A percentile compares a stretch with the other conserved stretches of the same genome.
These are phyloP conservation scores for Kluyveromyces dobzhanskii DNA, from an alignment of 805 yeast genomes.

Conservation along the genomic window DNA sequence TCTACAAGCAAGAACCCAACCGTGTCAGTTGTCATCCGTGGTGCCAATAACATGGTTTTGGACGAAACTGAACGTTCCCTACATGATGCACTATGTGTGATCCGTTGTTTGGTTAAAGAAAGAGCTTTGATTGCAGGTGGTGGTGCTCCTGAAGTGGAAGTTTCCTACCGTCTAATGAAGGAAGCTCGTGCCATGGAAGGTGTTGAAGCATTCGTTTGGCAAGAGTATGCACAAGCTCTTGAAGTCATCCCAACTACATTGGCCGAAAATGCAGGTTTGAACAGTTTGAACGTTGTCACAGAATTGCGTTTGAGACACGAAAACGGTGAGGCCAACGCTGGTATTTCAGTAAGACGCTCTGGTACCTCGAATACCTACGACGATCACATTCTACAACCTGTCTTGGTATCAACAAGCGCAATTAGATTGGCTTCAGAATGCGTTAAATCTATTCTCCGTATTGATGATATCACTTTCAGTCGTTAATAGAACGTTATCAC, in stretches of 20 bases:
- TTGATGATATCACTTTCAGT: conserved; percentile 93
- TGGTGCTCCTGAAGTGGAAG: conserved; percentile 95
- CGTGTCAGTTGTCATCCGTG: conserved; percentile 87
- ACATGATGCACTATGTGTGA: conserved; percentile 95
- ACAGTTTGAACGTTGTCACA: conserved; percentile 85
- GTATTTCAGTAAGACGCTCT: conserved; percentile 88
- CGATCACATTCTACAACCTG: conserved; percentile 96
- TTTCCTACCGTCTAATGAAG: conserved; percentile 61
- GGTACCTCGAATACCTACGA: conserved; percentile 86
- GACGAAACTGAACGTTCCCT: conserved; percentile 97
- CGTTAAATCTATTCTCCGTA: conserved; percentile 89
- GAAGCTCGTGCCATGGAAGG: conserved; percentile 73
- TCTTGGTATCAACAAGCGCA: conserved; percentile 88
- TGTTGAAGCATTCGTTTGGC: conserved; percentile 83
- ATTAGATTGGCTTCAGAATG: conserved; percentile 92
- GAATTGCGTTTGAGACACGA: conserved; percentile 89
- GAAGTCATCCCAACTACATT: conserved; percentile 90
- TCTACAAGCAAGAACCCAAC: conserved; percentile 37
- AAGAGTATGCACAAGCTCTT: conserved; percentile 84
- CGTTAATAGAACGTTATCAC: conserved; percentile 37
- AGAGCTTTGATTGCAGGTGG: conserved; percentile 95
- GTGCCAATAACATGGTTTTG: conserved; percentile 81
- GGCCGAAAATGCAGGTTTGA: conserved; percentile 92
- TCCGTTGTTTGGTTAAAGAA: conserved; percentile 82
- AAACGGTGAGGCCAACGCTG: conserved; percentile 86